These are phyloP conservation scores for Nyssa sinensis DNA, from an alignment of 148 eudicot species.

Conservation along the genomic window DNA sequence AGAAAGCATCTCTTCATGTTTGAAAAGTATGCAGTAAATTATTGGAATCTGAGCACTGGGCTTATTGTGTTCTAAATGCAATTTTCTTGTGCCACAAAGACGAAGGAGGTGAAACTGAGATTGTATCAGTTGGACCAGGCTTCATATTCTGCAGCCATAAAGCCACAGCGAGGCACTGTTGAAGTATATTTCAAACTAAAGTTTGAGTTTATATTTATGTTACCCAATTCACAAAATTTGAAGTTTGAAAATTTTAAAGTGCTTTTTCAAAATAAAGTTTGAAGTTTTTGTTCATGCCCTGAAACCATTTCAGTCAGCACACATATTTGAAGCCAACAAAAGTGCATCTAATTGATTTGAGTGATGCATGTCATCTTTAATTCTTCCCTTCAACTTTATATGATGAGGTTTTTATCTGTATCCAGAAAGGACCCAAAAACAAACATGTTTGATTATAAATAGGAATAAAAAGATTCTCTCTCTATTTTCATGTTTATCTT, in stretches of 20 bases:
- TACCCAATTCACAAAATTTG: constrained; percentile 20
- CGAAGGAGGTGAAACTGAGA: constrained; percentile 39
- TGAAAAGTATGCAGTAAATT: constrained; percentile 28
- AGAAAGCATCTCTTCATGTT: neutral
- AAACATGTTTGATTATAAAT: too few species aligned
- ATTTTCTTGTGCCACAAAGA: constrained; percentile 25
- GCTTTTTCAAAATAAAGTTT: too few species aligned
- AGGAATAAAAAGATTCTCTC: too few species aligned
- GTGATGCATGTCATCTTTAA: too few species aligned
- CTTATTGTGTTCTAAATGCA: constrained; percentile 30
- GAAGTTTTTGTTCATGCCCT: too few species aligned
- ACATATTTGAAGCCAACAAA: too few species aligned
- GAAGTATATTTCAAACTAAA: neutral
- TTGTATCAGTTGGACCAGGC: constrained; percentile 25
- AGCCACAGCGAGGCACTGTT: neutral
- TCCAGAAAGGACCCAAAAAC: too few species aligned
- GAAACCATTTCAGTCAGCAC: constrained; percentile 32
- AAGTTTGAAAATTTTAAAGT: constrained; percentile 21
- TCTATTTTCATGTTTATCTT: too few species aligned
- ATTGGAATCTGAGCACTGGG: constrained; percentile 24
- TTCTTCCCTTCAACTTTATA: too few species aligned
- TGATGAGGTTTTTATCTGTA: too few species aligned
- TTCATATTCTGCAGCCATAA: neutral
- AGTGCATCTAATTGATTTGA: too few species aligned
- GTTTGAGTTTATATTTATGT: neutral